phyloP scores from a whole-genome alignment of 1,139 yeast genomes.

The Hyphopichia wangnamkhiaoensis region DNA sequence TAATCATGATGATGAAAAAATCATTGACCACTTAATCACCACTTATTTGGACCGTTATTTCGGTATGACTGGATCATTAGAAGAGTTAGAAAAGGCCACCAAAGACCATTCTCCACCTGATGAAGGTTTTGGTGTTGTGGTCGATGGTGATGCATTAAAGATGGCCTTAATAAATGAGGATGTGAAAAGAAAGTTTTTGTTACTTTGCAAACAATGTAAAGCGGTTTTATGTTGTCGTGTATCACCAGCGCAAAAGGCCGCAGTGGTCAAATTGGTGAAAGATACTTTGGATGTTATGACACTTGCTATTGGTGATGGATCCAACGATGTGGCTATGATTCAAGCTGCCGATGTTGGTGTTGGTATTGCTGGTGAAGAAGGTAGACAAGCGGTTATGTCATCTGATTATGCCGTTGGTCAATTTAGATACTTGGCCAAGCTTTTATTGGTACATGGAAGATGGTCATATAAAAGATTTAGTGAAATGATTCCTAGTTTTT shows the following conservation, averaged over 20 bases:
- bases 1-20: slow-evolving; percentile 24
- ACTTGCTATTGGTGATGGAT: slow-evolving; percentile 97
- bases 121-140: slow-evolving; percentile 76
- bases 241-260: slow-evolving; percentile 94
- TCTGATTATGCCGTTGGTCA: slow-evolving; percentile 97
- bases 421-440: slow-evolving; percentile 76
- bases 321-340: slow-evolving; percentile 97
- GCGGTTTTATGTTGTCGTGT: slow-evolving; percentile 97
- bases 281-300: slow-evolving; percentile 76
- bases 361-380: slow-evolving; percentile 98
- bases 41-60: slow-evolving; percentile 65
- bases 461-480: slow-evolving; percentile 92
- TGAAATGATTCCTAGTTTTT: slow-evolving; percentile 93
- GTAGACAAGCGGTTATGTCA: slow-evolving; percentile 97
- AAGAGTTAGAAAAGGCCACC: slow-evolving; percentile 62
- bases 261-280: slow-evolving; percentile 90
- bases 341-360: slow-evolving; percentile 99
- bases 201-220: slow-evolving; percentile 89
- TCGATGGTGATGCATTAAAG: slow-evolving; percentile 91
- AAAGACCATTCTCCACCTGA: slow-evolving; percentile 76
- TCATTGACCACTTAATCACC: slow-evolving; percentile 58
- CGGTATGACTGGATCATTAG: slow-evolving; percentile 59
- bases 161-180: slow-evolving; percentile 62
- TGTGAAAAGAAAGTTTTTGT: slow-evolving; percentile 64
- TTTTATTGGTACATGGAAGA: slow-evolving; percentile 88